Percentiles rank a stretch among this genome's conserved stretches.
phyloP scores from a whole-genome alignment of 2,329 filamentous ascomycete genomes.

The Monilinia fructigena region DNA sequence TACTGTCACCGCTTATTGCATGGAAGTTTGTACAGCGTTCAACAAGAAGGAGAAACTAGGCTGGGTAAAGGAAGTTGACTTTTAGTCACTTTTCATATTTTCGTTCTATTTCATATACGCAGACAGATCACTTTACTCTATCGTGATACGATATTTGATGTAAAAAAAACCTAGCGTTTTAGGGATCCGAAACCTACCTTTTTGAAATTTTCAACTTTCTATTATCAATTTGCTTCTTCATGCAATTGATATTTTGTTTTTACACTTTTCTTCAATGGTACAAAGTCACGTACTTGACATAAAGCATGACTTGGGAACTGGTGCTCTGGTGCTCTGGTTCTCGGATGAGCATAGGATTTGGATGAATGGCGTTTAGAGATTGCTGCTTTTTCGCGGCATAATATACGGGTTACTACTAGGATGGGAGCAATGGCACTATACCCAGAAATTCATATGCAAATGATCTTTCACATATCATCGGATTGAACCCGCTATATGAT shows the following conservation, averaged over 20 bases:
- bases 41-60: slow-evolving; percentile 23
- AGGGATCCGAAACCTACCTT: too few species aligned
- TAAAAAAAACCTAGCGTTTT: neutral
- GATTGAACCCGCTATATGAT: neutral
- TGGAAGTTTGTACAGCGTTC: slow-evolving; percentile 22
- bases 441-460: slow-evolving; percentile 14
- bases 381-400: neutral
- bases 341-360: neutral
- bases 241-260: slow-evolving; percentile 10
- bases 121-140: neutral
- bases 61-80: slow-evolving; percentile 23
- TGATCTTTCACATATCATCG: neutral
- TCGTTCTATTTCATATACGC: neutral
- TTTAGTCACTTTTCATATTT: slow-evolving; percentile 3
- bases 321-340: neutral
- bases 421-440: slow-evolving; percentile 23
- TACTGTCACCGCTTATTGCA: slow-evolving; percentile 14
- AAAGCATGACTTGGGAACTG: neutral
- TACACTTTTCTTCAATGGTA: slow-evolving; percentile 6
- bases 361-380: slow-evolving; percentile 14
- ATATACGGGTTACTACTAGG: slow-evolving; percentile 14
- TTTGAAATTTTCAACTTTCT: slow-evolving; percentile 1
- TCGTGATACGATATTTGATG: neutral
- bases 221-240: slow-evolving; percentile 1
- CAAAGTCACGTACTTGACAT: neutral